Conservation (phyloP, 768 basidiomycete species). For the Suillus paluster region DNA sequence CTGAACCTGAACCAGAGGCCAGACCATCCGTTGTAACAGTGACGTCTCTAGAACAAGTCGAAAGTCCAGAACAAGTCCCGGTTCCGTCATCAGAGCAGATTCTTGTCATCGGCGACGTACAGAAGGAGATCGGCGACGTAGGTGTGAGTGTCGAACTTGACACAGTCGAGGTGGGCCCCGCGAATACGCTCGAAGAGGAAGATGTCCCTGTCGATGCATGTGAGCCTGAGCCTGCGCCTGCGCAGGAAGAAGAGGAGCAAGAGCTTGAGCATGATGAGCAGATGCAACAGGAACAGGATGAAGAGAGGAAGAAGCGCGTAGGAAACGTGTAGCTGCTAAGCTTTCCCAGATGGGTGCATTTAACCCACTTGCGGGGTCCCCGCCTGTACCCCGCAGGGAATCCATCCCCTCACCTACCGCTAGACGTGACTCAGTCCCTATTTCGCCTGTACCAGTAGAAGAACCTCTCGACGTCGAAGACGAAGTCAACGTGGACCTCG, state of each 20-base stretch:
- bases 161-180: slow-evolving; percentile 12
- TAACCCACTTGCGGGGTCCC: slow-evolving; percentile 54
- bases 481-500: slow-evolving; percentile 27
- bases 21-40: slow-evolving; percentile 10
- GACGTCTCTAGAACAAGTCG: slow-evolving; percentile 5
- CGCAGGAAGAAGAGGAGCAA: slow-evolving; percentile 18
- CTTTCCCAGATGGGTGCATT: slow-evolving; percentile 66
- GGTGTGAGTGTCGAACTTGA: slow-evolving; percentile 10
- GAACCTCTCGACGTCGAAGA: slow-evolving; percentile 22
- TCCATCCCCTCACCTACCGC: background rate
- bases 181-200: slow-evolving; percentile 19
- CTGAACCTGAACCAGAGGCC: background rate
- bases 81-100: slow-evolving; percentile 7
- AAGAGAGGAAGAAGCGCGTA: slow-evolving; percentile 56
- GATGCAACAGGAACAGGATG: slow-evolving; percentile 30
- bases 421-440: slow-evolving; percentile 10
- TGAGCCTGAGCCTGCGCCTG: slow-evolving; percentile 1
- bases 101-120: slow-evolving; percentile 12
- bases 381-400: slow-evolving; percentile 24
- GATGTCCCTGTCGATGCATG: slow-evolving; percentile 15
- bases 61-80: slow-evolving; percentile 8
- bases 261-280: no score
- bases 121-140: slow-evolving; percentile 17
- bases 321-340: slow-evolving; percentile 60
- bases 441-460: slow-evolving; percentile 14